These are phyloP conservation scores for Taphrina deformans DNA, from an alignment of 1,139 yeast genomes.

Conservation along the genomic window DNA sequence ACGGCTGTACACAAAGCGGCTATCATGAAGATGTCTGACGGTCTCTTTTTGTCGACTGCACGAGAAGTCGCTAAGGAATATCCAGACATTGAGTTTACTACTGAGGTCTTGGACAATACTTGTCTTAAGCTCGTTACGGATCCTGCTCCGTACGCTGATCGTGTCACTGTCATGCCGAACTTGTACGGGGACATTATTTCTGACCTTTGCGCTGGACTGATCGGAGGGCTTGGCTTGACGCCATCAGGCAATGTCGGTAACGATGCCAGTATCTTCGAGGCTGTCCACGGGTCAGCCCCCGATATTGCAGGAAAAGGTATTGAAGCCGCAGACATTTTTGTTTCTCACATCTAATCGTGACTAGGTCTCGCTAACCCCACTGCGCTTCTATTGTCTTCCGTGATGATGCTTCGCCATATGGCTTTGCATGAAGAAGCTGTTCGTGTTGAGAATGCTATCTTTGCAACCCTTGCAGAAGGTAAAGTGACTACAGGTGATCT, in stretches of 20 bases:
- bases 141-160: slow-evolving; percentile 76
- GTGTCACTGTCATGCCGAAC: slow-evolving; percentile 99
- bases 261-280: slow-evolving; percentile 95
- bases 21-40: slow-evolving; percentile 96
- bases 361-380: slow-evolving; percentile 91
- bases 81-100: slow-evolving; percentile 81
- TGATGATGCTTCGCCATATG: slow-evolving; percentile 99
- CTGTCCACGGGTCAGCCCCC: slow-evolving; percentile 97
- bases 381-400: slow-evolving; percentile 89
- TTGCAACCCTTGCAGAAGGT: slow-evolving; percentile 91
- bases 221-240: slow-evolving; percentile 97
- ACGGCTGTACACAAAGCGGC: slow-evolving; percentile 97
- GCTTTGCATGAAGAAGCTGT: slow-evolving; percentile 76
- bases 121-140: slow-evolving; percentile 85
- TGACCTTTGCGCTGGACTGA: slow-evolving; percentile 93
- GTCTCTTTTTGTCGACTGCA: slow-evolving; percentile 90
- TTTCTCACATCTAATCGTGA: slow-evolving; percentile 64
- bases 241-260: slow-evolving; percentile 99
- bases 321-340: slow-evolving; percentile 43
- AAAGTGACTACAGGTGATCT: slow-evolving; percentile 94
- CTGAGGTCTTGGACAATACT: slow-evolving; percentile 92
- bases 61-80: slow-evolving; percentile 84
- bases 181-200: slow-evolving; percentile 98
- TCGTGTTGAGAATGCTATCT: slow-evolving; percentile 82
- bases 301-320: slow-evolving; percentile 77